These are phyloP conservation scores for Pseudoperonospora humuli DNA, from an alignment of 352 stramenopile genomes.

Conservation along the genomic window DNA sequence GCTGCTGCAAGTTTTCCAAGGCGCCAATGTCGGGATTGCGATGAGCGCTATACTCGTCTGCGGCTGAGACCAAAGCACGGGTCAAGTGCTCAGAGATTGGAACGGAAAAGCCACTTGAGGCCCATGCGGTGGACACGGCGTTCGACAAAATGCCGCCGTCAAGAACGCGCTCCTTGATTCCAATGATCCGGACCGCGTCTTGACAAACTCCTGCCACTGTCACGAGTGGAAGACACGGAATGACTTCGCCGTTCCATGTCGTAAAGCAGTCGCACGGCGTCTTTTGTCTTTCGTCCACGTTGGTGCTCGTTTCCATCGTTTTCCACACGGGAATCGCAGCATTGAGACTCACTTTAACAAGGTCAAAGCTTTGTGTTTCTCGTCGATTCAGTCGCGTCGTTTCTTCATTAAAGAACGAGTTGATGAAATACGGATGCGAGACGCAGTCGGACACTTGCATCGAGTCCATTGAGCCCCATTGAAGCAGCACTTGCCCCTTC, in stretches of 20 bases:
- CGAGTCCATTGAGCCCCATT: slow-evolving; percentile 39
- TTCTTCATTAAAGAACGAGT: slow-evolving; percentile 60
- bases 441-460: slow-evolving; percentile 42
- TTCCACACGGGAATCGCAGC: slow-evolving; percentile 60
- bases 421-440: slow-evolving; percentile 69
- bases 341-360: slow-evolving; percentile 63
- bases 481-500: slow-evolving; percentile 27
- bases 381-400: slow-evolving; percentile 34
- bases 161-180: slow-evolving; percentile 42
- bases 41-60: slow-evolving; percentile 30
- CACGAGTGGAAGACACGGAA: slow-evolving; percentile 25
- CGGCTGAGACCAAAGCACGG: slow-evolving; percentile 11
- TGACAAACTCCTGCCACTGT: slow-evolving; percentile 28
- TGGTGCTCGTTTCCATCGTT: slow-evolving; percentile 25
- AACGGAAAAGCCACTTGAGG: slow-evolving; percentile 10
- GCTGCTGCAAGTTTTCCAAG: slow-evolving; percentile 33
- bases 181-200: slow-evolving; percentile 25
- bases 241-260: slow-evolving; percentile 26
- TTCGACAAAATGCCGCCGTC: slow-evolving; percentile 32
- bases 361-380: slow-evolving; percentile 53
- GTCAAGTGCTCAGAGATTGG: slow-evolving; percentile 19
- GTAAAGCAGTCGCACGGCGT: slow-evolving; percentile 27
- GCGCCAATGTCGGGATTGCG: slow-evolving; percentile 33
- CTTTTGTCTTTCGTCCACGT: slow-evolving; percentile 7
- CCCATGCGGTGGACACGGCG: slow-evolving; percentile 28